Base-by-base conservation (phyloP, 305 asterid species). In the Rubia balearica region DNA sequence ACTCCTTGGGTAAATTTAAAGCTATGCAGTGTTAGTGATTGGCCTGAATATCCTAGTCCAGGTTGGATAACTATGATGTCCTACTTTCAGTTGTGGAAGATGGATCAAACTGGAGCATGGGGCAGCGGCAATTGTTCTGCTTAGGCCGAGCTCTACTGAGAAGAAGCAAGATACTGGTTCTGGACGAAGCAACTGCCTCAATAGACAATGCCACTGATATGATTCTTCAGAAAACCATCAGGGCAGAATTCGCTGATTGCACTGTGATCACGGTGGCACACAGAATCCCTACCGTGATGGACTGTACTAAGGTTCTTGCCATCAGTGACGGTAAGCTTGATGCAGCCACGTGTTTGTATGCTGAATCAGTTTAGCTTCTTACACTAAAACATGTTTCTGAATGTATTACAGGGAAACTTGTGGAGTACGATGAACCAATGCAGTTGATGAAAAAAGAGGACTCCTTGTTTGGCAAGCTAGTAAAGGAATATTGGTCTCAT, bases 31-130 rank as follows among this genome's bases (percentile, higher is more conserved):
- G 21, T 3, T 53, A 22, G 38, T 6, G 42, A 41, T 30, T 71
- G 69, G 46, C 59, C 10, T 10, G 67, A 55, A 48, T 19, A 59
- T 27, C 24, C 41, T 40, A 30, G 36, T 45, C 38, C 57, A 21
- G 64, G 24, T 21, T 30, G 21, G 17, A 69, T 62, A 12, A 41
- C 5, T 40, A 10, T 65, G 40, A 10, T 30, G 43, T 68, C 43
- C 56, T 73, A 60, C 65, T 78, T 72, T 45, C 88, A 94, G 98
- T 94, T 74, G 85, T 86, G 68, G 95, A 94, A 75, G 96, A 94
- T 75, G 98, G 97, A 67, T 87, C 96, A 17, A 94, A 94, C 75
- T 91, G 99, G 99, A 94, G 99, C 82, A 87, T 94, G 96, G 99
- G 98, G 70, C 96, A 91, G 64, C 75, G 96, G 0, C 99, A 94